Evolutionary conservation across 495 filamentous ascomycete genomes (phyloP).

Genomic region (Clohesyomyces aquaticus): DNA sequence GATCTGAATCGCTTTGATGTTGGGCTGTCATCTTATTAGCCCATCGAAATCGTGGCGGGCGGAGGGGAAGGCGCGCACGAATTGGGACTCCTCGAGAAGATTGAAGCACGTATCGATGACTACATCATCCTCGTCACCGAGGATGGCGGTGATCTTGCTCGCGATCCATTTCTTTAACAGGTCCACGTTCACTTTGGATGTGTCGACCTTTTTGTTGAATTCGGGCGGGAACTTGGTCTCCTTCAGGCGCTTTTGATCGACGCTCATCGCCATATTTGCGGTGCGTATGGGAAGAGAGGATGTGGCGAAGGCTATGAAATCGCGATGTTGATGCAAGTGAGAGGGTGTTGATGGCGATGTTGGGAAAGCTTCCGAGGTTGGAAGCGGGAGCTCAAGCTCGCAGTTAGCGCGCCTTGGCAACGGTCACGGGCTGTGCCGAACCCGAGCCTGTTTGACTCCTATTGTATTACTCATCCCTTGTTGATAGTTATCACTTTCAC

Average conservation of each 20-base stretch:
- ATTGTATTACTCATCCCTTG: no score
- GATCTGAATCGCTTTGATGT: slow-evolving; percentile 93
- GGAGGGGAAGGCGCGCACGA: slow-evolving; percentile 60
- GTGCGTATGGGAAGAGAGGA: neutral
- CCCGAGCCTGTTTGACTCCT: no score
- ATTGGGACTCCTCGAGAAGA: slow-evolving; percentile 76
- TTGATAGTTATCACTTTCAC: no score
- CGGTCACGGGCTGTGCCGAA: no score
- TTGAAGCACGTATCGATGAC: slow-evolving; percentile 92
- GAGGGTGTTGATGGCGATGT: no score
- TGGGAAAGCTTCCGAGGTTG: no score
- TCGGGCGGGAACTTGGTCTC: slow-evolving; percentile 92
- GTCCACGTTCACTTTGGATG: slow-evolving; percentile 93
- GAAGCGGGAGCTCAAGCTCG: no score
- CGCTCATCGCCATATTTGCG: slow-evolving; percentile 46
- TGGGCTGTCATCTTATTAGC: slow-evolving; percentile 65
- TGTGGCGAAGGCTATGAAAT: no score
- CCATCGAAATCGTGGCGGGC: neutral
- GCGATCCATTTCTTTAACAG: slow-evolving; percentile 99
- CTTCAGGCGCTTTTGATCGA: slow-evolving; percentile 84
- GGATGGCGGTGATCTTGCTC: slow-evolving; percentile 78
- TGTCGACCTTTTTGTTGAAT: slow-evolving; percentile 94
- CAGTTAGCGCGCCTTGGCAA: no score
- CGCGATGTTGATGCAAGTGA: no score
- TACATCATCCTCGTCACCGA: slow-evolving; percentile 91